Base-by-base conservation (phyloP, 768 basidiomycete genomes). In the Pleurotus platypus region DNA sequence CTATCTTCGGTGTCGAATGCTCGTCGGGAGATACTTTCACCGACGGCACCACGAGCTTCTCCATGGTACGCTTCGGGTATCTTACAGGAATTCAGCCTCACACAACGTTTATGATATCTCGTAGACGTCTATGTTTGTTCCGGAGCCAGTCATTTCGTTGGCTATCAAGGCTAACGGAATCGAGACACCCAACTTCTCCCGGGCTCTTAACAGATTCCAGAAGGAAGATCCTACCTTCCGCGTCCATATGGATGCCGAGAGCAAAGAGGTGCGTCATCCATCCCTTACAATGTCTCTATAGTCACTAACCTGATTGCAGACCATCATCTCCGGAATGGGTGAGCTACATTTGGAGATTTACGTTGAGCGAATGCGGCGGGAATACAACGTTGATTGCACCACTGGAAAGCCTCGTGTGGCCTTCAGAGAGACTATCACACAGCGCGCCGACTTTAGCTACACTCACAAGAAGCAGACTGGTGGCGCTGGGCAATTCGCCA, bases 321-420 rank as follows among this genome's bases (percentile, higher is more conserved):
- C 96, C 13, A 98, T 99, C 71, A 98, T 99, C 62, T 98, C 95
- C 27, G 97, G 97, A 18, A 99, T 99, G 97, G 97, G 97, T 22
- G 97, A 99, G 71, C 84, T 99, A 15, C 97, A 99, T 69, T 83
- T 99, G 20, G 97, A 99, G 67, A 96, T 99, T 67, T 98, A 99
- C 73, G 94, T 98, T 59, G 97, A 99, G 69, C 92, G 97, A 40
- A 98, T 99, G 94, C 88, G 86, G 64, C 90, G 97, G 53, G 97
- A 99, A 73, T 99, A 99, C 73, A 91, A 90, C 56, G 92, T 94
- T 16, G 86, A 92, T 43, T 97, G 94, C 66, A 80, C 85, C 13
- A 98, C 96, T 5, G 96, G 96, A 58, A 95, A 94, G 71, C 97
- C 97, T 11, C 90, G 90, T 18, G 97, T 99, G 47, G 94, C 94